phyloP scores from a whole-genome alignment of 148 eudicot species.

The Nyssa sinensis region DNA sequence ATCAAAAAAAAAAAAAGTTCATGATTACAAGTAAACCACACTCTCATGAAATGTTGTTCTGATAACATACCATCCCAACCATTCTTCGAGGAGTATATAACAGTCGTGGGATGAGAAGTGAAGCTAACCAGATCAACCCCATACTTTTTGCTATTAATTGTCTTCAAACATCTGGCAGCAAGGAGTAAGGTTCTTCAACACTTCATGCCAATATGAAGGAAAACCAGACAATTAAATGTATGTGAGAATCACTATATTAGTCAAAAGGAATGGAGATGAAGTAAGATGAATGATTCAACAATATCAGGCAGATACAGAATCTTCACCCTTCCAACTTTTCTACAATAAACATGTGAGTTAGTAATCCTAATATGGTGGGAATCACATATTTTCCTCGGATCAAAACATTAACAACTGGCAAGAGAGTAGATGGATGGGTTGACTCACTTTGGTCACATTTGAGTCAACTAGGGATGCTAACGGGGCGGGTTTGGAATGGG shows the following conservation, averaged over 20 bases:
- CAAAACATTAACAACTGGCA: not conserved
- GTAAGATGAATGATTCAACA: not conserved
- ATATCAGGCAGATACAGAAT: not conserved
- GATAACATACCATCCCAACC: slow-evolving; percentile 95
- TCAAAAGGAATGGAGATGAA: not conserved
- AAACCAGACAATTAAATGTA: not conserved
- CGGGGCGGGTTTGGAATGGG: no score
- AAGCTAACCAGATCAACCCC: slow-evolving; percentile 94
- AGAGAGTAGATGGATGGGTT: not conserved
- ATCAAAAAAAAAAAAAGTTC: not conserved
- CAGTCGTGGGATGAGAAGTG: slow-evolving; percentile 95
- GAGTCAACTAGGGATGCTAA: no score
- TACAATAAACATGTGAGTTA: not conserved
- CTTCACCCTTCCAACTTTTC: not conserved
- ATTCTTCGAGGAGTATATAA: slow-evolving; percentile 97
- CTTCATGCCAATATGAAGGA: not conserved
- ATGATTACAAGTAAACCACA: not conserved
- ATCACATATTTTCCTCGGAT: not conserved
- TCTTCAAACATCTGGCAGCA: slow-evolving; percentile 82
- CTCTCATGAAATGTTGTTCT: not conserved
- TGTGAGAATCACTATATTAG: not conserved
- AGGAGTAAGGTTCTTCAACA: slow-evolving; percentile 14
- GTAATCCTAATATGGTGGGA: no score
- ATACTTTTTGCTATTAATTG: slow-evolving; percentile 95
- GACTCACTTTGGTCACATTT: not conserved